These are phyloP conservation scores for Pseudogymnoascus sp. DNA, from an alignment of 2,329 filamentous ascomycete species.

Conservation along the genomic window DNA sequence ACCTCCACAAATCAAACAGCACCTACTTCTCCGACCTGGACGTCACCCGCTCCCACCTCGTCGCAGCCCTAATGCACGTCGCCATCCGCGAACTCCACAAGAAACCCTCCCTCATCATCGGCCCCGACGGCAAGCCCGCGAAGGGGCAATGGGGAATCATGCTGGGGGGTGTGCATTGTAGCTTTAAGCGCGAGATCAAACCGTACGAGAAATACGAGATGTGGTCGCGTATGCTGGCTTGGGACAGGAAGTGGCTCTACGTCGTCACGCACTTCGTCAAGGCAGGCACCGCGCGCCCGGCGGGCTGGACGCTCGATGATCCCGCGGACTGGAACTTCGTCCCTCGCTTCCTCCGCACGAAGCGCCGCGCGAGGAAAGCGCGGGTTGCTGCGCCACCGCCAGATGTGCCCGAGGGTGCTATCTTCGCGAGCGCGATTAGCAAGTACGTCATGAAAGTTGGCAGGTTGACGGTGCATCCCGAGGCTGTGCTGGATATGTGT, in stretches of 20 bases:
- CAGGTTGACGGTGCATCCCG: conserved; percentile 74
- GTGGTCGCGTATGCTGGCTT: conserved; percentile 60
- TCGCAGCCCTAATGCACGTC: conserved; percentile 56
- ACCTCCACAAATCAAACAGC: conserved; percentile 62
- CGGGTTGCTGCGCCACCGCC: conserved; percentile 26
- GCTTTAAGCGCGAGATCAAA: conserved; percentile 65
- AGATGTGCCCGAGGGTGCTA: conserved; percentile 47
- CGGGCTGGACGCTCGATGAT: conserved; percentile 30
- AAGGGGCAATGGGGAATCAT: conserved; percentile 51
- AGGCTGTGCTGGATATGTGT: conserved; percentile 61
- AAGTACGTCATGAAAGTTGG: conserved; percentile 81
- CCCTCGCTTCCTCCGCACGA: not conserved
- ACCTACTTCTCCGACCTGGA: conserved; percentile 66
- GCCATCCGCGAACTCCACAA: conserved; percentile 44
- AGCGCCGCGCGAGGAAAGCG: conserved; percentile 33
- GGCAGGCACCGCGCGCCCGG: conserved; percentile 47
- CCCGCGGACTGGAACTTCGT: not conserved
- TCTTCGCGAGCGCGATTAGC: conserved; percentile 63
- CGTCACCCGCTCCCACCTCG: conserved; percentile 68
- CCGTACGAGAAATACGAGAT: conserved; percentile 64
- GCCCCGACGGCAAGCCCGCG: conserved; percentile 38
- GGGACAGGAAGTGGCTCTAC: conserved; percentile 79
- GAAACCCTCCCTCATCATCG: conserved; percentile 42
- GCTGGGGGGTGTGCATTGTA: conserved; percentile 64
- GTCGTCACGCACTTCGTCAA: conserved; percentile 66